A percentile compares a stretch with the other conserved stretches of the same genome.
phyloP scores from a whole-genome alignment of 192 early-diverging fungal species.

The Coemansia sp. region DNA sequence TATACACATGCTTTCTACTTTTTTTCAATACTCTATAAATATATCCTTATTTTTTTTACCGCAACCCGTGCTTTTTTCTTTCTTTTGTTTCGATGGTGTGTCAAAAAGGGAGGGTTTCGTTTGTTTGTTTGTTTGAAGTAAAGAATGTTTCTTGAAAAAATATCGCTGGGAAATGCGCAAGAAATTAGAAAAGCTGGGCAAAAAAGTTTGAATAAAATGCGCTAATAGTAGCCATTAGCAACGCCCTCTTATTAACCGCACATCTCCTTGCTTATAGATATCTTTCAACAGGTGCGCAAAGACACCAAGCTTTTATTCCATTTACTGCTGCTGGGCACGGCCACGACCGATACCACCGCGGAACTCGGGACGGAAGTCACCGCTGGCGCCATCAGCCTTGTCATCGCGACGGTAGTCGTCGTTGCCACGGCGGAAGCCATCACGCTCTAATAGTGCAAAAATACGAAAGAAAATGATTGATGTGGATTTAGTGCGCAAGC shows the following conservation, averaged over 20 bases:
- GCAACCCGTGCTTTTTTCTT: background rate
- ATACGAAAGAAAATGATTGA: conserved; percentile 9
- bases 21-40: background rate
- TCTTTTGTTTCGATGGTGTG: no score
- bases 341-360: conserved; percentile 90
- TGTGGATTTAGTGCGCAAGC: background rate
- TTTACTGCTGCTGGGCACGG: conserved; percentile 34
- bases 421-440: conserved; percentile 70
- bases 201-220: conserved; percentile 10
- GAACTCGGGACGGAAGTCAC: conserved; percentile 97
- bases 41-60: background rate
- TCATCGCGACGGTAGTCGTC: conserved; percentile 83
- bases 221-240: conserved; percentile 2
- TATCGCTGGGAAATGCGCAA: background rate
- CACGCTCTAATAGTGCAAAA: conserved; percentile 61
- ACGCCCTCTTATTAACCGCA: background rate
- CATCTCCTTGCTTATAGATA: background rate
- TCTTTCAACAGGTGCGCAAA: conserved; percentile 2
- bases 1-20: background rate
- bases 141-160: conserved; percentile 4
- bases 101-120: background rate
- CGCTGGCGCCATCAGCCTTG: conserved; percentile 91
- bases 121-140: background rate
- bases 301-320: conserved; percentile 6
- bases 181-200: background rate